Base-by-base conservation (phyloP, 2,329 filamentous ascomycete species). In the Calonectria montana region DNA sequence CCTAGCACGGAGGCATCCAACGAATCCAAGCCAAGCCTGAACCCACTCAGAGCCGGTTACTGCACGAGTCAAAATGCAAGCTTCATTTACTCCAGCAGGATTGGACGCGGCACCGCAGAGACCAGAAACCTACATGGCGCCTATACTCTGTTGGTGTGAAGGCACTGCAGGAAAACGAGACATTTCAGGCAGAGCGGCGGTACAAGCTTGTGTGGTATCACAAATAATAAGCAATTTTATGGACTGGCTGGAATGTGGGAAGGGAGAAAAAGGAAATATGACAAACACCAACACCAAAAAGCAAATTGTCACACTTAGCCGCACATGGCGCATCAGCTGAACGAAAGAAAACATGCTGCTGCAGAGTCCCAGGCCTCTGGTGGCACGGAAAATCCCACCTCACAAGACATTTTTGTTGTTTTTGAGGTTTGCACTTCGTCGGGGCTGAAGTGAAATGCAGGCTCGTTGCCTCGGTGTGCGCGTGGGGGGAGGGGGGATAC, bases 291-390 rank as follows among this genome's bases (percentile, higher is more conserved):
- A 31, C 37, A 43, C 39, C 23, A 23, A 43, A 70, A 66, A 62
- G 62, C 50, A 65, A 66, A 18, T 35, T 53, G 57, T 63, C 66
- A 64, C 66, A 57, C 43, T 29, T 35, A 69, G 27, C 66, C 57
- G 47, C 59, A 27, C 35, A 64, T 45, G 47, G 35, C 59, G 57
- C 45, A 59, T 23, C 41, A 69, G 57, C 66, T 63, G 37, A 35
- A 55, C 35, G 55, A 50, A 37, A 39, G 18, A 35, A 63, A 55
- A 27, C 35, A 43, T 29, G 13, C 13, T 57, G 39, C 57, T 57
- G 25, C 47, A 64, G 61, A 37, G 35, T n/a, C 12, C 61, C 39
- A 47, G 23, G 6, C 25, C n/a, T 10, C 23, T 18, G 15, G 43
- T 45, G 31, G n/a, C 29, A 39, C 13, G 27, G 37, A 59, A 18